phyloP scores from a whole-genome alignment of 2,329 filamentous ascomycete genomes.

The Neopestalotiopsis sp. region DNA sequence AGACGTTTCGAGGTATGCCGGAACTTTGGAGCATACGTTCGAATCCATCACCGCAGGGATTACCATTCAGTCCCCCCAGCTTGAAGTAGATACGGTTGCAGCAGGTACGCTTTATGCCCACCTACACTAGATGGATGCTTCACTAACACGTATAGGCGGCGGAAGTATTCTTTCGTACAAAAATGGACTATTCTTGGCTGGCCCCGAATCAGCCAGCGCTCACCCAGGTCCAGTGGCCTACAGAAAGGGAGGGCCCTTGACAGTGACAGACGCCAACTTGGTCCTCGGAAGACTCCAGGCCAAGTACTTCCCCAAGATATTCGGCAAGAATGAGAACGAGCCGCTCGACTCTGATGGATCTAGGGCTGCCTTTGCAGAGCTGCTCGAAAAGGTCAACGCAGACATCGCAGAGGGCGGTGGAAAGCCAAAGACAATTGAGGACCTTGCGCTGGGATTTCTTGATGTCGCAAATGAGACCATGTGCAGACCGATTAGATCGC shows the following conservation, averaged over 20 bases:
- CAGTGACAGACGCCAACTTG: constrained; percentile 75
- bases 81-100: constrained; percentile 83
- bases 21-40: constrained; percentile 43
- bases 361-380: constrained; percentile 43
- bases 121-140: neutral
- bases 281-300: constrained; percentile 65
- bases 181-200: constrained; percentile 75
- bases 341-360: constrained; percentile 47
- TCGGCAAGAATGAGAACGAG: constrained; percentile 70
- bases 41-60: constrained; percentile 61
- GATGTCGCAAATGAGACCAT: constrained; percentile 79
- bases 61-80: constrained; percentile 77
- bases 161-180: constrained; percentile 73
- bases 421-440: constrained; percentile 34
- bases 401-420: constrained; percentile 26
- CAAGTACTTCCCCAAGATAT: constrained; percentile 75
- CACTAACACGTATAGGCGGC: constrained; percentile 51
- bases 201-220: constrained; percentile 74
- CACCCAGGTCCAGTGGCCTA: constrained; percentile 77
- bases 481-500: constrained; percentile 72
- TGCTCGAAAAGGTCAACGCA: constrained; percentile 48
- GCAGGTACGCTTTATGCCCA: constrained; percentile 41
- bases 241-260: constrained; percentile 72
- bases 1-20: constrained; percentile 72
- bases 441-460: constrained; percentile 71